Evolutionary conservation across 2,329 filamentous ascomycete species (phyloP), one percentile per base, ranked within the genome.

Genomic region (Talaromyces funiculosus): DNA sequence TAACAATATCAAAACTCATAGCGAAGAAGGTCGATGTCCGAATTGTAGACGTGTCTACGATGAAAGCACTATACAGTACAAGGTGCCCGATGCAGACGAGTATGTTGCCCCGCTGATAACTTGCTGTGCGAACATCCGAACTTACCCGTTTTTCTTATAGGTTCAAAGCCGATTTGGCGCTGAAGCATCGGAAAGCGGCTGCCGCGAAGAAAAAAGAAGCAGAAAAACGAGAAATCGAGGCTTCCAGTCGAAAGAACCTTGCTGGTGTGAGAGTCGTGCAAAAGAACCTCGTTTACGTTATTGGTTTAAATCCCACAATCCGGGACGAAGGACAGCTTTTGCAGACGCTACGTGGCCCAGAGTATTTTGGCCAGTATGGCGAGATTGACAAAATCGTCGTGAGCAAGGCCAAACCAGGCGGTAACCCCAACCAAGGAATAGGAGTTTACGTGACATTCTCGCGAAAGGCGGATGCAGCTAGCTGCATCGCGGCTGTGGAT

Each of bases 401-500:
- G 66, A 97, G 92, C 81, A 97, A 96, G 74, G 86, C 92, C 42
- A 96, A 96, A 75, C 90, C 93, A 64, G 81, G 82, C 49, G 80
- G 82, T 35, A 80, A 83, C 60, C 80, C 82, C 59, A 90, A 91
- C 66, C 90, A 94, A 68, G 95, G 92, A 0, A 88, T 99, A 4
- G 94, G 94, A 51, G 93, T 99, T 55, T 99, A 99, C 71, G 94
- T 99, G n/a, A 99, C 94, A 0, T 99, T 97, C 73, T 89, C 94
- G 67, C 88, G 85, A 65, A 96, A 96, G 72, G 86, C 91, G 65
- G 94, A 97, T 75, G 94, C 94, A 16, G 88, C 88, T 42, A 86
- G 84, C 38, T 99, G 94, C 73, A 99, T 99, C 64, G 84, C 87
- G 60, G 91, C 92, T 38, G 94, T 99, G 4, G 92, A 99, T 73